phyloP scores from a whole-genome alignment of 495 filamentous ascomycete species.

The Neurospora sp. region DNA sequence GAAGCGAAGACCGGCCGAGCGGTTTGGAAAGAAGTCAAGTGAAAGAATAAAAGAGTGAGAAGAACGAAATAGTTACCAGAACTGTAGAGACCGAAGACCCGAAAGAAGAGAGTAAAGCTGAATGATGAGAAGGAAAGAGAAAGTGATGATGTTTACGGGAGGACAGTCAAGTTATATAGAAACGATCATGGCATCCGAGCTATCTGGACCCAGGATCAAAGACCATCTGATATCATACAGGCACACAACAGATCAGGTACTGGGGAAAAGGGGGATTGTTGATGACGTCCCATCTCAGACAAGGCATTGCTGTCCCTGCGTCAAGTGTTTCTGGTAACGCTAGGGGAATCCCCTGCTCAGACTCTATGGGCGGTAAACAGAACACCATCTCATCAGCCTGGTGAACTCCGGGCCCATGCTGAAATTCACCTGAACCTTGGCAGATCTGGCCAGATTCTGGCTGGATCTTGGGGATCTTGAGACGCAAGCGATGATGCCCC shows the following conservation, averaged over 20 bases:
- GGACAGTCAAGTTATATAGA: conserved; percentile 20
- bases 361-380: not conserved
- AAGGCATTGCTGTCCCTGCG: conserved; percentile 15
- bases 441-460: not conserved
- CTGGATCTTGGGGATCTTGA: not conserved
- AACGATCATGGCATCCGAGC: not conserved
- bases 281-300: not conserved
- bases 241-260: not conserved
- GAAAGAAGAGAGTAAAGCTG: conserved; percentile 20
- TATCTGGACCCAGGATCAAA: not conserved
- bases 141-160: conserved; percentile 11
- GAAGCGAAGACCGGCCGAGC: conserved; percentile 28
- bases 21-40: conserved; percentile 19
- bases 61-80: conserved; percentile 39
- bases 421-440: not conserved
- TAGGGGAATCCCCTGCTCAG: conserved; percentile 8
- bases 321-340: conserved; percentile 8
- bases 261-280: not conserved
- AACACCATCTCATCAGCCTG: not conserved
- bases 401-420: not conserved
- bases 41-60: conserved; percentile 22
- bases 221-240: not conserved
- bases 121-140: conserved; percentile 25
- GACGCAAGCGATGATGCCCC: not conserved
- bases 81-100: conserved; percentile 29